A percentile compares a stretch with the other conserved stretches of the same genome.
Conservation (phyloP, 2,329 filamentous ascomycete species). For the Fusarium sp. region DNA sequence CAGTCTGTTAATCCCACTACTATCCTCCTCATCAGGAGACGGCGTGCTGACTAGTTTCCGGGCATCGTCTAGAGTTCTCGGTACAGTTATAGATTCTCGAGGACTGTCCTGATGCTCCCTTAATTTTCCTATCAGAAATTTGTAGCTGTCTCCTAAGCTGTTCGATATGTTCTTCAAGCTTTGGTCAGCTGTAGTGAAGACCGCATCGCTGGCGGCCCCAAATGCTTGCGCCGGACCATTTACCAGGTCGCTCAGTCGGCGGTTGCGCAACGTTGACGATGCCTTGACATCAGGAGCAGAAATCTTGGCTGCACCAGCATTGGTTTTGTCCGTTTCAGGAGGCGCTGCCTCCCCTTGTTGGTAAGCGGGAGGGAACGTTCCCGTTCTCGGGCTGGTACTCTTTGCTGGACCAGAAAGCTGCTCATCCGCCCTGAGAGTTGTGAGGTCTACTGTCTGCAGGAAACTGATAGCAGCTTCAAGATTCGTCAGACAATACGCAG, state of each 20-base stretch:
- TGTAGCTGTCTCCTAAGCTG: slow-evolving; percentile 92
- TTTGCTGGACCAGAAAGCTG: slow-evolving; percentile 77
- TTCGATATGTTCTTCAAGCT: slow-evolving; percentile 92
- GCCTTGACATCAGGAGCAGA: slow-evolving; percentile 61
- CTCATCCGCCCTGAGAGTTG: slow-evolving; percentile 88
- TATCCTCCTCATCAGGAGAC: slow-evolving; percentile 73
- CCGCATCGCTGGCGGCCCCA: slow-evolving; percentile 85
- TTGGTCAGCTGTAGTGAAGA: slow-evolving; percentile 91
- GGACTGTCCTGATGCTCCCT: slow-evolving; percentile 74
- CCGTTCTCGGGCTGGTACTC: slow-evolving; percentile 62
- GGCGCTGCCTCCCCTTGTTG: slow-evolving; percentile 59
- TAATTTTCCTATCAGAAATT: slow-evolving; percentile 90
- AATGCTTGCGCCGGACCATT: slow-evolving; percentile 87
- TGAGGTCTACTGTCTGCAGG: slow-evolving; percentile 93
- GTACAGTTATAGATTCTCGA: slow-evolving; percentile 71
- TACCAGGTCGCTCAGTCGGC: slow-evolving; percentile 87
- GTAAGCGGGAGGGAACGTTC: slow-evolving; percentile 72
- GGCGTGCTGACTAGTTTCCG: slow-evolving; percentile 87
- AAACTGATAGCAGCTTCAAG: slow-evolving; percentile 96
- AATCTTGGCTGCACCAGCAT: slow-evolving; percentile 55
- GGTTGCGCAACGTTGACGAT: slow-evolving; percentile 72
- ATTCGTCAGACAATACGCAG: slow-evolving; percentile 96
- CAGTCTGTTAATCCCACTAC: slow-evolving; percentile 70
- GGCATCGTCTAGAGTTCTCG: slow-evolving; percentile 93
- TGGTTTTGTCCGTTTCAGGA: slow-evolving; percentile 53